Percentiles rank a stretch among this genome's conserved stretches.
phyloP scores from a whole-genome alignment of 306 rosid genomes.

The Rosa chinensis region DNA sequence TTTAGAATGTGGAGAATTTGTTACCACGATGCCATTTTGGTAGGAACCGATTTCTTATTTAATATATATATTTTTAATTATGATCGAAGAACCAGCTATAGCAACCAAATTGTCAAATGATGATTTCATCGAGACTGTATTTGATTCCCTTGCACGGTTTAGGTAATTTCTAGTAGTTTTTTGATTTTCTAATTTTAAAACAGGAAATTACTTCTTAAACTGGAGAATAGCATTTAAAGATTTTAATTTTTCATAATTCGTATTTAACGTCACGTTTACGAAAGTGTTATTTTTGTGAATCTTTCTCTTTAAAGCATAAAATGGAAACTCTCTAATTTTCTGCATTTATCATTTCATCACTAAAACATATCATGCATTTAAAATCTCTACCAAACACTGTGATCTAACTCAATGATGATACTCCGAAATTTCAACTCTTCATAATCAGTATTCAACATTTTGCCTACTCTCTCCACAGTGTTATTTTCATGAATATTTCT shows the following conservation, averaged over 20 bases:
- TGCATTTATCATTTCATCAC: fast-evolving
- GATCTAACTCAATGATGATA: background rate
- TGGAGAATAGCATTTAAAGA: too few species aligned
- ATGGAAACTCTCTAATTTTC: background rate
- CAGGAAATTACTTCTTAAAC: background rate
- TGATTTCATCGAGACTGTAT: too few species aligned
- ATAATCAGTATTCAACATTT: background rate
- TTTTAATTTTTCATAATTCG: background rate
- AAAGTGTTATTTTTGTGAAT: background rate
- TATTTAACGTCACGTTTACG: background rate
- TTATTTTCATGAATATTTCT: background rate
- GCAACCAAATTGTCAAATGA: background rate
- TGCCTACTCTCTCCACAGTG: too few species aligned
- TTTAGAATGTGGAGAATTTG: background rate
- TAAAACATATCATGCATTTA: background rate
- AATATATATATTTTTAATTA: too few species aligned
- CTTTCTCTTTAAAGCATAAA: background rate
- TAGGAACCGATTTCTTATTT: background rate
- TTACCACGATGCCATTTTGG: background rate
- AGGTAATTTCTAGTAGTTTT: too few species aligned
- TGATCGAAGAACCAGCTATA: background rate
- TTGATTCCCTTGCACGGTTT: too few species aligned
- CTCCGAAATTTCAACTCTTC: background rate
- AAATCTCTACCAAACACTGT: background rate
- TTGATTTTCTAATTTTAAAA: too few species aligned